Base-by-base conservation (phyloP, 257 asterid genomes). In the Ocimum tenuiflorum region DNA sequence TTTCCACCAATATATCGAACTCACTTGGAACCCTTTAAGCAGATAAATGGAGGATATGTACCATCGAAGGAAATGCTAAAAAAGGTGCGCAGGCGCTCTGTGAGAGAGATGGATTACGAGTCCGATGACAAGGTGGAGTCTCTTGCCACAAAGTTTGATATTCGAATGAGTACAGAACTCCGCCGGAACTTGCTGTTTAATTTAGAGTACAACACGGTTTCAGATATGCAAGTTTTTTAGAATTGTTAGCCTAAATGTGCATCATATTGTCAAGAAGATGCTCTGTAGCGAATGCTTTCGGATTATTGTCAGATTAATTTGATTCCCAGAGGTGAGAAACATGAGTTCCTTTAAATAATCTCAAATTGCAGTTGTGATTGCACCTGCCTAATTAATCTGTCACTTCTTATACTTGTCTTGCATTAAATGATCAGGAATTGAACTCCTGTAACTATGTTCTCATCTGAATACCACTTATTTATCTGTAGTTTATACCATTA, bases 41-140 rank as follows among this genome's bases (percentile, higher is more conserved):
- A 87, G 96, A 75, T 86, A 68, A 46, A 35, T 12, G 88, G 78
- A 7, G 96, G 95, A 48, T 77, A 53, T 54, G 76, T 68, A 72
- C 95, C 96, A 50, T 75, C 92, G 2, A 86, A 76, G 74, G 91
- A 75, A 72, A 77, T 82, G 60, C 87, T 92, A 8, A 86, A 80
- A 60, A 88, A 84, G 75, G 73, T 88, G 45, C 84, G 92, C 12
- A 78, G 97, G 76, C 88, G 97, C 79, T 82, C 92, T 20, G 35
- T 72, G 13, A 71, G 97, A 65, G 92, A 86, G 80, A 60, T 85
- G 95, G 97, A 88, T 71, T 59, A 81, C 14, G 94, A 78, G 54
- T 76, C 88, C 22, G 79, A 82, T 75, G 86, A 60, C 51, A 81
- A 72, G 68, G 83, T 89, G 20, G 91, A 73, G 29, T 67, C 89